Conservation (phyloP, 1,284 basidiomycete species). For the Agroathelia rolfsii region DNA sequence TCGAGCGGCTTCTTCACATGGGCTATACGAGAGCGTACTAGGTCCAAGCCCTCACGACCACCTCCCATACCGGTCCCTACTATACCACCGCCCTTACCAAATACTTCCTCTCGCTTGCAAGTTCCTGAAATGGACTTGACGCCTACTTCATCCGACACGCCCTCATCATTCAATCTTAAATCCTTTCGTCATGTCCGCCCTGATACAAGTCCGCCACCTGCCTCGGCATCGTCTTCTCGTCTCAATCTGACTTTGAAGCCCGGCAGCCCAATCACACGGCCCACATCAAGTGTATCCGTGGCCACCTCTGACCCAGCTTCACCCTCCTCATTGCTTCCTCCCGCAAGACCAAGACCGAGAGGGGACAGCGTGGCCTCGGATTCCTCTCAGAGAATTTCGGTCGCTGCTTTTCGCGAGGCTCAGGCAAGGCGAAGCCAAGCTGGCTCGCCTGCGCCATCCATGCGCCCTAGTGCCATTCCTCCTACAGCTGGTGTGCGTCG, state of each 20-base stretch:
- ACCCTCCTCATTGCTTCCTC: conserved; percentile 16
- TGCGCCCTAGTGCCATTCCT: conserved; percentile 35
- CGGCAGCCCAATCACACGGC: too few species aligned
- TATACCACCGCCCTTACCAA: conserved; percentile 15
- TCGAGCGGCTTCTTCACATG: conserved; percentile 23
- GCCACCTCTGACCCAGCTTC: too few species aligned
- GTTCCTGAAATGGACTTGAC: conserved; percentile 2
- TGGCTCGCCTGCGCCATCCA: conserved; percentile 49
- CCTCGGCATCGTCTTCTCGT: conserved; percentile 13
- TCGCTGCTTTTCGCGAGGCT: conserved; percentile 69
- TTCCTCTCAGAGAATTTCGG: conserved; percentile 59
- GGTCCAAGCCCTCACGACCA: conserved; percentile 26
- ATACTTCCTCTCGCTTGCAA: conserved; percentile 25
- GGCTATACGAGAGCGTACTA: conserved; percentile 31
- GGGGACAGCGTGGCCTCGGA: conserved; percentile 52
- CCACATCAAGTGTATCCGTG: too few species aligned
- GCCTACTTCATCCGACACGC: conserved; percentile 5
- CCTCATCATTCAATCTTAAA: conserved; percentile 42
- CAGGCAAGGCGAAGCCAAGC: conserved; percentile 55
- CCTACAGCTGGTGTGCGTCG: conserved; percentile 13
- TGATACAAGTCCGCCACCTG: conserved; percentile 15
- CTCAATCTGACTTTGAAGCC: too few species aligned
- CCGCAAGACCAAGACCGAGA: conserved; percentile 36
- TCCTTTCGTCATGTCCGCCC: conserved; percentile 56
- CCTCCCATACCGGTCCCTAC: conserved; percentile 16